A percentile compares a stretch with the other conserved stretches of the same genome.
Conservation (phyloP, 768 basidiomycete species). For the Brasilioporus rufonigricans region DNA sequence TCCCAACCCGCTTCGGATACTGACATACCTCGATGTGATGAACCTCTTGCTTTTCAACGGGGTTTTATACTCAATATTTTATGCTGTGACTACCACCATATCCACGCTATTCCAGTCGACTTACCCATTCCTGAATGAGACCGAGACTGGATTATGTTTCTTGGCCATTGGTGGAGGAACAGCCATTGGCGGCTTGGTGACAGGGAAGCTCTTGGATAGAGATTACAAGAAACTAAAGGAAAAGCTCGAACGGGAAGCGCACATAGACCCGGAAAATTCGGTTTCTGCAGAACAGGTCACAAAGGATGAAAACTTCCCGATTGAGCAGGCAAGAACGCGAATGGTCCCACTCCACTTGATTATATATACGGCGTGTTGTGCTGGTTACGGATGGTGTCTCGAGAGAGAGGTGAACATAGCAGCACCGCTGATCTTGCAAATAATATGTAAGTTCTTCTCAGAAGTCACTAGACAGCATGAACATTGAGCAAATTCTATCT, state of each 20-base stretch:
- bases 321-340: conserved; percentile 58
- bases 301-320: conserved; percentile 47
- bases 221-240: conserved; percentile 51
- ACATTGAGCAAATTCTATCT: background rate
- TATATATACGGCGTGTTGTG: conserved; percentile 39
- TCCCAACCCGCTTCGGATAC: conserved; percentile 38
- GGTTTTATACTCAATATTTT: conserved; percentile 51
- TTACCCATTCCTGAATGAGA: conserved; percentile 49
- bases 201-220: conserved; percentile 62
- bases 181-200: conserved; percentile 53
- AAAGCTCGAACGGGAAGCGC: conserved; percentile 10
- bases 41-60: conserved; percentile 50
- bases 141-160: conserved; percentile 72
- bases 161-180: conserved; percentile 74
- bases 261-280: conserved; percentile 21
- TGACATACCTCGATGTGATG: conserved; percentile 38
- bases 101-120: conserved; percentile 48
- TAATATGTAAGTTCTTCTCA: conserved; percentile 20
- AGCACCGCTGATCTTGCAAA: conserved; percentile 51
- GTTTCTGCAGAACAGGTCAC: conserved; percentile 19
- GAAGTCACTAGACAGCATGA: background rate
- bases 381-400: conserved; percentile 64
- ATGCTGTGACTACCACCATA: conserved; percentile 43
- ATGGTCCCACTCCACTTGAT: conserved; percentile 41
- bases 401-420: conserved; percentile 47